Conservation (phyloP, 2,329 filamentous ascomycete species). For the Fusarium sp. region DNA sequence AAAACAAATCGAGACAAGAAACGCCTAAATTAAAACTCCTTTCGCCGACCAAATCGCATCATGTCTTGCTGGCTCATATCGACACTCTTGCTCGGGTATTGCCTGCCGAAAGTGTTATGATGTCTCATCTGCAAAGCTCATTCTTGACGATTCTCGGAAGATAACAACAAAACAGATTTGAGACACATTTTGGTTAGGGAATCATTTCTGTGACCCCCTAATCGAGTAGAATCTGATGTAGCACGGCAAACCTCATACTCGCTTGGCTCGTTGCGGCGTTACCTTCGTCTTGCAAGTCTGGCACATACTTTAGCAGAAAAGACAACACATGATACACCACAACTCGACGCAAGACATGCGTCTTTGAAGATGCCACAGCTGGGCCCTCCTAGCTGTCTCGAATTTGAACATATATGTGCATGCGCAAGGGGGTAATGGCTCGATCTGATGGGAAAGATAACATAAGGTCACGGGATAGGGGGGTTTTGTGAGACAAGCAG, state of each 20-base stretch:
- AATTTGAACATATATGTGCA: slow-evolving; percentile 28
- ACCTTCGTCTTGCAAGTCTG: slow-evolving; percentile 29
- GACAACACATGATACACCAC: slow-evolving; percentile 16
- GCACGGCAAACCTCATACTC: slow-evolving; percentile 32
- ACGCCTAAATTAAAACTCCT: slow-evolving; percentile 21
- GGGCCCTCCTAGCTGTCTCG: slow-evolving; percentile 26
- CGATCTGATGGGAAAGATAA: slow-evolving; percentile 34
- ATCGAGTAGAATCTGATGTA: slow-evolving; percentile 24
- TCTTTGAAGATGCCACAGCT: slow-evolving; percentile 13
- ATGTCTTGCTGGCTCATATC: slow-evolving; percentile 26
- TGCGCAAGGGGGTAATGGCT: slow-evolving; percentile 25
- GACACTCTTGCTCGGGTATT: slow-evolving; percentile 8
- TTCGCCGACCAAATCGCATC: slow-evolving; percentile 27
- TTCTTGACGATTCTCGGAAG: slow-evolving; percentile 17
- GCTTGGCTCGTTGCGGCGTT: slow-evolving; percentile 40
- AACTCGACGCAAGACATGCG: slow-evolving; percentile 20
- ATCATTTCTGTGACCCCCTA: slow-evolving; percentile 4
- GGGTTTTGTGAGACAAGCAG: slow-evolving; percentile 39
- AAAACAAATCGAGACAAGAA: slow-evolving; percentile 29
- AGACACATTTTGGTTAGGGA: slow-evolving; percentile 18
- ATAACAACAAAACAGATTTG: slow-evolving; percentile 14
- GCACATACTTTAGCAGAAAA: slow-evolving; percentile 26
- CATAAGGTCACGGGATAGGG: slow-evolving; percentile 42
- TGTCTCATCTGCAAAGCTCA: slow-evolving; percentile 25
- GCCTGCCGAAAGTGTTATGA: slow-evolving; percentile 18